Evolutionary conservation across 2,329 filamentous ascomycete species (phyloP).

Genomic region (Pseudogymnoascus sp.): DNA sequence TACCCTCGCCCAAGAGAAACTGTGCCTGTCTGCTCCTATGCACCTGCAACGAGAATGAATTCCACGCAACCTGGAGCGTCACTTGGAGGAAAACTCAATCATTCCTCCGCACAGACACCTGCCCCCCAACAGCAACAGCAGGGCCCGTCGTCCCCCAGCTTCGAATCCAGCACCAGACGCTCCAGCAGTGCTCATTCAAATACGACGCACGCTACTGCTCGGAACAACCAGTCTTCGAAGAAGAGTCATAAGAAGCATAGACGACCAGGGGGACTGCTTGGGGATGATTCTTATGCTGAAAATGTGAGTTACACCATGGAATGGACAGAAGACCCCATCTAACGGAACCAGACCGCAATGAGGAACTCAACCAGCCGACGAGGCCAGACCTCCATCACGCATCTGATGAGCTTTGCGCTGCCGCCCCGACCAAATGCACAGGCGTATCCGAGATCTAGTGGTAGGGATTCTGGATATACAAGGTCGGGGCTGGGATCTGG

Average conservation of each 20-base stretch:
- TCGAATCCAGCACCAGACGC: constrained; percentile 22
- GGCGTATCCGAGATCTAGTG: constrained; percentile 36
- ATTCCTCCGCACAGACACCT: constrained; percentile 23
- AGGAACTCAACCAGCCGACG: constrained; percentile 64
- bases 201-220: constrained; percentile 37
- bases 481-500: constrained; percentile 83
- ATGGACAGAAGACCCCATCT: constrained; percentile 10
- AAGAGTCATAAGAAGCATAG: constrained; percentile 80
- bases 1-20: neutral
- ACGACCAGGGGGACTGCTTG: constrained; percentile 49
- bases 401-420: constrained; percentile 84
- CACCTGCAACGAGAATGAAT: constrained; percentile 22
- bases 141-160: constrained; percentile 19
- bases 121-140: constrained; percentile 24
- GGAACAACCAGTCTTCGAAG: constrained; percentile 67
- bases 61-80: constrained; percentile 23
- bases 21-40: neutral
- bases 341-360: constrained; percentile 34
- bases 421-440: constrained; percentile 61
- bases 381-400: constrained; percentile 93
- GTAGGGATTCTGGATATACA: constrained; percentile 59
- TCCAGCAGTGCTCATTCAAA: neutral
- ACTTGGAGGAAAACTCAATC: constrained; percentile 26
- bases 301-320: constrained; percentile 43
- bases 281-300: constrained; percentile 81